A percentile compares a stretch with the other conserved stretches of the same genome.
phyloP scores from a whole-genome alignment of 2,329 filamentous ascomycete genomes.

The Fusarium transvaalense region DNA sequence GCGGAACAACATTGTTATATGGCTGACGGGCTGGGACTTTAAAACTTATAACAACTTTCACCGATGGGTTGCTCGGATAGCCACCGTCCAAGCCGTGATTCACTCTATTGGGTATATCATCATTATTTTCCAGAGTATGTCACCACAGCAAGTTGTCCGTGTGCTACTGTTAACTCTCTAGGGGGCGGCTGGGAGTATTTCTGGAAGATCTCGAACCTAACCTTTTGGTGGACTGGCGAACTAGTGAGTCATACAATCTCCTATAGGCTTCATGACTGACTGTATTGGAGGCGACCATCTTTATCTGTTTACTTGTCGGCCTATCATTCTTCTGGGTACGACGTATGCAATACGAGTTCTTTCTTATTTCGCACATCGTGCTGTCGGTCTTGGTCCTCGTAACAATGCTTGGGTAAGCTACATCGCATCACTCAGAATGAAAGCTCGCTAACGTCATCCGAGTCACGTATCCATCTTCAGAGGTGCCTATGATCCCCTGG shows the following conservation, averaged over 20 bases:
- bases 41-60: constrained; percentile 76
- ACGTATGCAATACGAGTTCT: constrained; percentile 64
- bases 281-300: constrained; percentile 53
- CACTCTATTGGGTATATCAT: constrained; percentile 71
- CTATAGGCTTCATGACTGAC: not conserved
- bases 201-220: constrained; percentile 53
- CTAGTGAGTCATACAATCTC: constrained; percentile 50
- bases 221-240: constrained; percentile 65
- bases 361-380: constrained; percentile 63
- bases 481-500: constrained; percentile 58
- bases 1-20: constrained; percentile 74
- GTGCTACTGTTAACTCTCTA: constrained; percentile 29
- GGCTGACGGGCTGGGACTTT: constrained; percentile 78
- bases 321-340: constrained; percentile 66
- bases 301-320: constrained; percentile 59
- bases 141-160: no score
- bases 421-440: accelerated
- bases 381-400: constrained; percentile 64
- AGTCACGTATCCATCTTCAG: constrained; percentile 66
- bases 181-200: constrained; percentile 55
- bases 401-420: constrained; percentile 63
- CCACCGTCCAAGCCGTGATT: constrained; percentile 70
- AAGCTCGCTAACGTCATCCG: not conserved
- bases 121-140: constrained; percentile 47
- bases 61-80: constrained; percentile 72